Percentiles rank a stretch among this genome's conserved stretches.
phyloP scores from a whole-genome alignment of 1,284 basidiomycete species.

The Tilletia caries region DNA sequence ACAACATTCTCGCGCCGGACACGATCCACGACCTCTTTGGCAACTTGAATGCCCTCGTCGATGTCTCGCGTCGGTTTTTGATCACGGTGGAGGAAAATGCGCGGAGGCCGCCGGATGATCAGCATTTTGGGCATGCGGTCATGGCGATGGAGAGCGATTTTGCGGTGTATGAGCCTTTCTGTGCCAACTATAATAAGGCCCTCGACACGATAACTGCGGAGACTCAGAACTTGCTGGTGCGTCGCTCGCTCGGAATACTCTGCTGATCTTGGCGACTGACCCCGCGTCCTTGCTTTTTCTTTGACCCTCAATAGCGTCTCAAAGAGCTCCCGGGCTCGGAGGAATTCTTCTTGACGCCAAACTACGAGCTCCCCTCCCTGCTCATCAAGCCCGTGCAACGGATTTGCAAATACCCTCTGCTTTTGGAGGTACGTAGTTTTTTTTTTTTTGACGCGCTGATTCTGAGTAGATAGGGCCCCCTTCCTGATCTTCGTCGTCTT shows the following conservation, averaged over 20 bases:
- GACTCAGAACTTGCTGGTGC: constrained; percentile 21
- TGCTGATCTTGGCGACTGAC: background rate
- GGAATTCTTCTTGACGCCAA: constrained; percentile 54
- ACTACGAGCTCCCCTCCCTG: constrained; percentile 75
- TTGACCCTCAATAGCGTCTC: constrained; percentile 26
- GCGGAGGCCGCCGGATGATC: constrained; percentile 68
- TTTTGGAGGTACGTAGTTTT: constrained; percentile 54
- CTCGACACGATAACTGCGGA: constrained; percentile 71
- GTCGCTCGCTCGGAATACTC: background rate
- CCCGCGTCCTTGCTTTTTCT: background rate
- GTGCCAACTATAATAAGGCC: constrained; percentile 72
- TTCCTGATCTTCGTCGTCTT: background rate
- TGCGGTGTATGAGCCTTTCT: constrained; percentile 82
- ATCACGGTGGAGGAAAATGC: constrained; percentile 67
- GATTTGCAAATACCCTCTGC: constrained; percentile 71
- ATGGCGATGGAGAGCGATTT: constrained; percentile 61
- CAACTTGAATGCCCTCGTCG: constrained; percentile 88
- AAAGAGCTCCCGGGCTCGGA: constrained; percentile 41
- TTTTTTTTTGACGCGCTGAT: constrained; percentile 25
- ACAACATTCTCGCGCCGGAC: constrained; percentile 83
- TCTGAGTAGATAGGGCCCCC: no score
- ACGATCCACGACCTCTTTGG: constrained; percentile 94
- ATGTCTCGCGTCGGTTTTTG: constrained; percentile 93
- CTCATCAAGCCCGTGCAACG: constrained; percentile 75
- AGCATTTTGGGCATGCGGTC: constrained; percentile 56